Evolutionary conservation across 2,329 filamentous ascomycete species (phyloP), one percentile per base, ranked within the genome.

Genomic region (Fragosphaeria purpurea): DNA sequence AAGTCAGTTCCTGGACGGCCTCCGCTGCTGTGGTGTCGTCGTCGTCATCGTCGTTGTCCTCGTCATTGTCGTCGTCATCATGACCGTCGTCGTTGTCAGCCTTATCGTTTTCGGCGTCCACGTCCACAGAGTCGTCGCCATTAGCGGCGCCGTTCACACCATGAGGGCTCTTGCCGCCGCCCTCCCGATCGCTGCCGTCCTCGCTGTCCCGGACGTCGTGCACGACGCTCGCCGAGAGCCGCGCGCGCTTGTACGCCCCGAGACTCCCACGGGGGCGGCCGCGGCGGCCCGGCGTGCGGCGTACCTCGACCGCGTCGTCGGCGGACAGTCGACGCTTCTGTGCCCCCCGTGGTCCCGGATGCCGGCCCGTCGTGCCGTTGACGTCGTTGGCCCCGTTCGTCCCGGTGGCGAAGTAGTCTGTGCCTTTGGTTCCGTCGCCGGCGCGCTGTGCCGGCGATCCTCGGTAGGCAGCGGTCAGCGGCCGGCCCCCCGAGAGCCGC

Each of bases 171-270:
- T 31, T 39, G 9, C 41, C 48, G 7, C 34, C 32, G n/a, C 4
- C 43, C 9, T 13, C 13, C 46, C 22, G 22, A 22, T 22, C 22
- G 7, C 34, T 37, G n/a, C 4, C 43, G 12, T 13, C 13, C 46
- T 50, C 53, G 47, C 41, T 41, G 33, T 51, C 38, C 42, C 55
- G 55, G 43, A 54, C 50, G 3, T 53, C 55, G 44, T 57, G 53
- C 45, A 41, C 47, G 30, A 38, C 46, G 31, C 55, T 56, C 12
- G 42, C 33, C 42, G 45, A 48, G 5, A 54, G 54, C 13, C 12
- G 41, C 2, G 52, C 54, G 1, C 54, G 54, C 13, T 47, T 3
- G 4, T 52, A 52, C 50, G 53, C 53, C 39, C 32, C 30, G 2
- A 12, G 6, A 10, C 33, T 4, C 5, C 37, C 41, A 12, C 30